These are phyloP conservation scores for Sporothrix brunneoviolacea DNA, from an alignment of 2,329 filamentous ascomycete species.

Conservation along the genomic window DNA sequence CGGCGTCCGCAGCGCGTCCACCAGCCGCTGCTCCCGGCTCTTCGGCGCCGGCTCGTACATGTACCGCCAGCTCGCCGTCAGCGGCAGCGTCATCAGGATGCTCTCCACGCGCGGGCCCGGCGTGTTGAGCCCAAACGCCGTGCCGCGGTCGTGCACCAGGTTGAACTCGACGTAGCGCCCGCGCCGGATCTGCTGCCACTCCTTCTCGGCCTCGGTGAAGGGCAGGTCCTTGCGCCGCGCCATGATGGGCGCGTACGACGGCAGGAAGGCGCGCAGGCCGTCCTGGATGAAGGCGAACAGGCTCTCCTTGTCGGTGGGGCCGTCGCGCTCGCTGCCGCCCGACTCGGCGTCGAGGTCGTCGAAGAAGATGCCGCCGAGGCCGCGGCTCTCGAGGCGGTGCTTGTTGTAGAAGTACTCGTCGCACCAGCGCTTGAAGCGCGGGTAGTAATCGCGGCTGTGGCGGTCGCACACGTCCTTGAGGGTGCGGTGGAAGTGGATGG, in stretches of 20 bases:
- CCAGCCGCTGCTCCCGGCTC: constrained; percentile 69
- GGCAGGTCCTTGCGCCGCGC: constrained; percentile 86
- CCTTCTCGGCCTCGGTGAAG: constrained; percentile 77
- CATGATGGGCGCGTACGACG: constrained; percentile 85
- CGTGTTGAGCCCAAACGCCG: constrained; percentile 87
- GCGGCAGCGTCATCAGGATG: constrained; percentile 92
- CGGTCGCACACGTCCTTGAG: constrained; percentile 91
- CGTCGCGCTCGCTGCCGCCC: constrained; percentile 9
- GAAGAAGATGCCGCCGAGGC: constrained; percentile 96
- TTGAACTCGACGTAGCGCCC: constrained; percentile 99
- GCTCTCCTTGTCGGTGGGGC: constrained; percentile 62
- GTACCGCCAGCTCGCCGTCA: constrained; percentile 91
- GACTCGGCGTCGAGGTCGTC: constrained; percentile 88
- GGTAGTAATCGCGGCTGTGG: constrained; percentile 87
- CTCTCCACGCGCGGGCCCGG: constrained; percentile 89
- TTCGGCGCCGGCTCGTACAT: constrained; percentile 80
- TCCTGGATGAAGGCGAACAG: constrained; percentile 85
- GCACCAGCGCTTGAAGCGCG: constrained; percentile 96
- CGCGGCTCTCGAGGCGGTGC: constrained; percentile 79
- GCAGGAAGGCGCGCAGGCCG: constrained; percentile 79
- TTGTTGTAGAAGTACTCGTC: constrained; percentile 96
- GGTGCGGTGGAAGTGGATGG: constrained; percentile 89
- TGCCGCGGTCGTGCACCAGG: constrained; percentile 91
- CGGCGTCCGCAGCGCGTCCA: constrained; percentile 62
- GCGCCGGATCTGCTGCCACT: constrained; percentile 91